Evolutionary conservation across 2,329 filamentous ascomycete genomes (phyloP).

Genomic region (Fusarium tanahbumbuense): DNA sequence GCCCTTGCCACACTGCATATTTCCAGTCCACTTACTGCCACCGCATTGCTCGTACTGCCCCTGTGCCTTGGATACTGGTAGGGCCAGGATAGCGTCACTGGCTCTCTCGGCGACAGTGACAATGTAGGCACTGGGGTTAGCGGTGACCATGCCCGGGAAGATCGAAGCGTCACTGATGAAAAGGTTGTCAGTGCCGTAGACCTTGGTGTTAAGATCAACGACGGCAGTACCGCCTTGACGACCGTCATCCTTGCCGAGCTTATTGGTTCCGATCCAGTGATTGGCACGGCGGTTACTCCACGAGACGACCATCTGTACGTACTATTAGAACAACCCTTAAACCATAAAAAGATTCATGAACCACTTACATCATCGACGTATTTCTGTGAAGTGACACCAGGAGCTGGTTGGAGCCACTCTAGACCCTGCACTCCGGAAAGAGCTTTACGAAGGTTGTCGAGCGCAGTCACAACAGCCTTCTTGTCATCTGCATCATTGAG

Average conservation of each 20-base stretch:
- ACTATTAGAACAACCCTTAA: not conserved
- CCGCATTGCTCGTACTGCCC: slow-evolving; percentile 13
- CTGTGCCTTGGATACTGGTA: slow-evolving; percentile 10
- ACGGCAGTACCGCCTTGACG: slow-evolving; percentile 11
- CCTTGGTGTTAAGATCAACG: slow-evolving; percentile 22
- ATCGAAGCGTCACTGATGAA: slow-evolving; percentile 13
- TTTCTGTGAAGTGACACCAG: slow-evolving; percentile 7
- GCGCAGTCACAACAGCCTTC: slow-evolving; percentile 15
- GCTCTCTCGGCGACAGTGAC: slow-evolving; percentile 6
- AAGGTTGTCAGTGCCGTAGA: slow-evolving; percentile 18
- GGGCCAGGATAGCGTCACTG: slow-evolving; percentile 11
- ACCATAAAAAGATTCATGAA: not conserved
- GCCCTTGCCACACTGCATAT: slow-evolving; percentile 13
- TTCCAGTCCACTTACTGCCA: slow-evolving; percentile 6
- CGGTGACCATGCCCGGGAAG: slow-evolving; percentile 16
- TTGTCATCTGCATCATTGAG: slow-evolving; percentile 18
- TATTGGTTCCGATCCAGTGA: slow-evolving; percentile 23
- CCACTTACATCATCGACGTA: slow-evolving; percentile 14
- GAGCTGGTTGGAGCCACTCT: slow-evolving; percentile 16
- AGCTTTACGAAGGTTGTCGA: slow-evolving; percentile 14
- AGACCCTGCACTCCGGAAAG: slow-evolving; percentile 10
- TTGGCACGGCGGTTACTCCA: slow-evolving; percentile 22
- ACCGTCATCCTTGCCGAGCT: slow-evolving; percentile 16
- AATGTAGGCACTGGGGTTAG: slow-evolving; percentile 5
- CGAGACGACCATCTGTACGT: slow-evolving; percentile 3